Percentiles rank a stretch among this genome's conserved stretches.
These are phyloP conservation scores for Niveomyces coronatus DNA, from an alignment of 2,329 filamentous ascomycete species.

Conservation along the genomic window DNA sequence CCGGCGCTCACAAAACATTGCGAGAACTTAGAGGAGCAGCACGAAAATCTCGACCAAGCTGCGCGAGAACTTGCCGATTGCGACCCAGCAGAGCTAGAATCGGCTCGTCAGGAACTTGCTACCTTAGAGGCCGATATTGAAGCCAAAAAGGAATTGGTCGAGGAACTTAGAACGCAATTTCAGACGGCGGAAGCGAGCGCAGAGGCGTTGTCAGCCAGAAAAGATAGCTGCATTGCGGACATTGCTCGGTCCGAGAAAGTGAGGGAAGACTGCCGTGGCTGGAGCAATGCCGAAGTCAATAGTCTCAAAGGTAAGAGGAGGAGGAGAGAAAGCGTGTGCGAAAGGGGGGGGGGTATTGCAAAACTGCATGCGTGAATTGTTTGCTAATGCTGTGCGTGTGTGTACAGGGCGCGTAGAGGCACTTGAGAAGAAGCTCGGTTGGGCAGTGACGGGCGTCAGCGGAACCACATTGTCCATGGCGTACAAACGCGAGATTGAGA, in stretches of 20 bases:
- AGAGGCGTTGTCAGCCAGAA: conserved; percentile 52
- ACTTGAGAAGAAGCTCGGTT: conserved; percentile 58
- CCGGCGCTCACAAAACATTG: conserved; percentile 54
- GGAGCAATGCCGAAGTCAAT: conserved; percentile 73
- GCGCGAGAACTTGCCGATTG: conserved; percentile 67
- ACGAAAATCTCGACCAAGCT: conserved; percentile 57
- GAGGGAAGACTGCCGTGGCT: conserved; percentile 80
- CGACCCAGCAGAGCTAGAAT: conserved; percentile 68
- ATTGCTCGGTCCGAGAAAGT: conserved; percentile 76
- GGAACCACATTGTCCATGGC: conserved; percentile 57
- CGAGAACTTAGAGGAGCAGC: conserved; percentile 51
- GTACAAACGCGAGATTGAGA: conserved; percentile 60
- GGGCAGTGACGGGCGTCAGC: conserved; percentile 58
- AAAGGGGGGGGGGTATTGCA: no score
- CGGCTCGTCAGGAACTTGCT: conserved; percentile 58
- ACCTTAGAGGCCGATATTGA: conserved; percentile 58
- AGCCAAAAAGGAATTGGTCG: conserved; percentile 57
- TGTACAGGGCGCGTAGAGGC: conserved; percentile 50
- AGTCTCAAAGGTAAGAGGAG: conserved; percentile 66
- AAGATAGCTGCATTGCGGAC: conserved; percentile 58
- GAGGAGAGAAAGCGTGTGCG: no score
- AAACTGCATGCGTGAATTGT: not conserved
- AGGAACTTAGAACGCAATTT: conserved; percentile 55
- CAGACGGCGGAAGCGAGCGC: conserved; percentile 57
- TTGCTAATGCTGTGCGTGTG: conserved; percentile 25